Conservation (phyloP, 2,329 filamentous ascomycete genomes). For the Acephala macrosclerotiorum region DNA sequence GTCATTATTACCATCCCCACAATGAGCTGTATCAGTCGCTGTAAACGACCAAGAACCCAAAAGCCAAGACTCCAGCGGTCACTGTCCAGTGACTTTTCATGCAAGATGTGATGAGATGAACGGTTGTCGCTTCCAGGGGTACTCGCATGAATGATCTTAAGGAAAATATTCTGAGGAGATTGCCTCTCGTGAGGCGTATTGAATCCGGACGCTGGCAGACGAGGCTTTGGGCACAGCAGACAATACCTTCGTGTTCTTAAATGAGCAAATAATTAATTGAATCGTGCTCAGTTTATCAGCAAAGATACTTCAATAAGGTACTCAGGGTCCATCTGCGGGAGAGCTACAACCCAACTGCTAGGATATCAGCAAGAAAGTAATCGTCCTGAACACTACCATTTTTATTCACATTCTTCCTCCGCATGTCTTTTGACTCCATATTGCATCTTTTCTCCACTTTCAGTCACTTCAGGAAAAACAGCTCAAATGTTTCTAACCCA, state of each 20-base stretch:
- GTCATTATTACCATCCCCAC: no score
- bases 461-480: background rate
- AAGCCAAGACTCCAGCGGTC: background rate
- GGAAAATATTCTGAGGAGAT: conserved; percentile 4
- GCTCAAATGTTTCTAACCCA: background rate
- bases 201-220: background rate
- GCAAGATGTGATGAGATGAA: conserved; percentile 17
- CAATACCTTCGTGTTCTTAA: background rate
- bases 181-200: background rate
- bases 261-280: background rate
- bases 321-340: background rate
- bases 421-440: background rate
- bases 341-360: background rate
- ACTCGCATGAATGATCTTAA: conserved; percentile 11
- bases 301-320: background rate
- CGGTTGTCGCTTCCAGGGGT: conserved; percentile 12
- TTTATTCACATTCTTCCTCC: background rate
- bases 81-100: background rate
- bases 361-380: background rate
- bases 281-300: background rate
- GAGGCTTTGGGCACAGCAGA: background rate
- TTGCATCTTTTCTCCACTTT: background rate
- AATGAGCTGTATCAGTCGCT: no score
- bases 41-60: background rate
- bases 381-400: background rate